Evolutionary conservation across 2,329 filamentous ascomycete genomes (phyloP), one percentile per base, ranked within the genome.

Genomic region (Didymella sp.): DNA sequence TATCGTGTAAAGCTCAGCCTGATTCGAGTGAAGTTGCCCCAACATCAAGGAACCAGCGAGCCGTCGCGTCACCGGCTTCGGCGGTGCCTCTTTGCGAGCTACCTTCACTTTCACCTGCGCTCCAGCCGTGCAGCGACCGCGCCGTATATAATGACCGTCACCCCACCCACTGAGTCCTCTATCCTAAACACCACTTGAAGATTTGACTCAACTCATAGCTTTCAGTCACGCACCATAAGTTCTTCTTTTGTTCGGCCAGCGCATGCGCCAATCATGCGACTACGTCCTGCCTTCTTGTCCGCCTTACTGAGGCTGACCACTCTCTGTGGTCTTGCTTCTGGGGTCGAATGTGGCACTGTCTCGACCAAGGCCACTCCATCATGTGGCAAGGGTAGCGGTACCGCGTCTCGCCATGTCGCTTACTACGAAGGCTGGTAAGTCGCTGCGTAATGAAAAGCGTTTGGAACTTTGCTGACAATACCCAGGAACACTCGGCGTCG

Each of bases 361-460:
- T 15, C 37, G 0, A 42, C 42, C 8, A 19, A 46, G 27, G 17
- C 50, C 1, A 19, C 47, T 5, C 62, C 62, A 0, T 40, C 59
- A 1, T 70, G 67, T 42, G 64, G 59, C 0, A 56, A 46, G 17
- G 43, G 21, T 22, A 67, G 61, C 25, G 59, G 59, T 27, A 60
- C 51, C 21, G 62, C 62, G 1, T 54, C 51, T 3, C 66, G 68
- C 11, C 50, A 49, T 8, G 44, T 69, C 6, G 65, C 59, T 1
- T 70, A 69, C 48, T 68, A 68, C 31, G 55, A 67, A 12, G 58
- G 59, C 17, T 69, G 61, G 63, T 68, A 51, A 47, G 61, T 47
- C 15, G 2, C 2, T 24, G n/a, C 2, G 4, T 3, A 8, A 2
- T 12, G 12, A 24, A 13, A 28, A 13, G 17, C 5, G 5, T n/a